These are phyloP conservation scores for Verbena officinalis DNA, from an alignment of 257 asterid species.

Conservation along the genomic window DNA sequence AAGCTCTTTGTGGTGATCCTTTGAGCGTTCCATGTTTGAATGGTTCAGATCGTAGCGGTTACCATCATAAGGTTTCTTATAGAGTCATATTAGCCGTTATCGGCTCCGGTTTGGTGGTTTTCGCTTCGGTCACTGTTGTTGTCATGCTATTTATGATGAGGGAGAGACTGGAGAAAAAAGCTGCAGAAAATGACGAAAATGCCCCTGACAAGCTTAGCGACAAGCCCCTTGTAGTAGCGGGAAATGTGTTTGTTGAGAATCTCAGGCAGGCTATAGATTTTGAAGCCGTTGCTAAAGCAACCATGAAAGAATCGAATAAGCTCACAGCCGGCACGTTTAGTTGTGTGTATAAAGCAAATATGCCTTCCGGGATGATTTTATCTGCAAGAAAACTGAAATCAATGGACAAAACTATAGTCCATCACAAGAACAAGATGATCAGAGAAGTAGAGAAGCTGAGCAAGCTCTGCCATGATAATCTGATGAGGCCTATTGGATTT, in stretches of 20 bases:
- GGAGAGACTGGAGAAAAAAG: slow-evolving; percentile 73
- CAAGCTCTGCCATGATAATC: slow-evolving; percentile 59
- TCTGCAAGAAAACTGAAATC: slow-evolving; percentile 63
- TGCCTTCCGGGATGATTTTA: slow-evolving; percentile 71
- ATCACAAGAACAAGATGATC: slow-evolving; percentile 65
- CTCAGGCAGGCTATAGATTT: slow-evolving; percentile 68
- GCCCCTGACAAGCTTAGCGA: slow-evolving; percentile 35
- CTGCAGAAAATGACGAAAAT: slow-evolving; percentile 40
- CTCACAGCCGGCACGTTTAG: slow-evolving; percentile 62
- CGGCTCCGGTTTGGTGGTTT: slow-evolving; percentile 71
- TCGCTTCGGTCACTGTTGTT: slow-evolving; percentile 54
- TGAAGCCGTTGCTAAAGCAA: slow-evolving; percentile 63
- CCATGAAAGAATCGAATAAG: slow-evolving; percentile 57
- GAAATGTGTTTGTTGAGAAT: slow-evolving; percentile 63
- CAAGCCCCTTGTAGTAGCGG: slow-evolving; percentile 66
- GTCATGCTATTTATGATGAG: slow-evolving; percentile 70
- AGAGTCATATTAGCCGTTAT: slow-evolving; percentile 58
- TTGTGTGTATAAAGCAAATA: slow-evolving; percentile 61
- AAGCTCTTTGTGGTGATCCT: slow-evolving; percentile 70
- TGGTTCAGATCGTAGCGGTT: slow-evolving; percentile 33
- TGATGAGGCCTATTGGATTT: slow-evolving; percentile 61
- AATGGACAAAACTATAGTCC: slow-evolving; percentile 57
- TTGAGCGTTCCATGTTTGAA: slow-evolving; percentile 45
- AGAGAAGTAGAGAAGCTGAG: slow-evolving; percentile 69
- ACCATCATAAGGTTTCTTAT: slow-evolving; percentile 68